Evolutionary conservation across 345 rosid genomes (phyloP).

Genomic region (Syzygium oleosum): DNA sequence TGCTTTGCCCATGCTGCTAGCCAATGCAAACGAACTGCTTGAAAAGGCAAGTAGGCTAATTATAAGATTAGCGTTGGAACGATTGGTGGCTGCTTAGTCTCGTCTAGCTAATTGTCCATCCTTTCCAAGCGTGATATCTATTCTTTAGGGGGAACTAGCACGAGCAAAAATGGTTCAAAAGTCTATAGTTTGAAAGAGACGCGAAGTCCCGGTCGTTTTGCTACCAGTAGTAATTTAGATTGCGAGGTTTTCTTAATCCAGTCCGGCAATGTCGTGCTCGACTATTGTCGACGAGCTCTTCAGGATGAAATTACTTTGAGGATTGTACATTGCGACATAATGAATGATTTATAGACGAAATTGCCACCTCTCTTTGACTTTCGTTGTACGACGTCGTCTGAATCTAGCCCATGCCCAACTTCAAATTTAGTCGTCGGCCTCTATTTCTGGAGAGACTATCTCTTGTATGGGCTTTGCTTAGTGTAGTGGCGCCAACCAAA

Average conservation of each 20-base stretch:
- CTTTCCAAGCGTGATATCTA: too few relatives aligned
- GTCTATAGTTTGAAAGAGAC: background rate
- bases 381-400: background rate
- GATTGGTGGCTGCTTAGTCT: too few relatives aligned
- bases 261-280: background rate
- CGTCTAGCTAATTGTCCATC: too few relatives aligned
- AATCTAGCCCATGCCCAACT: background rate
- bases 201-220: background rate
- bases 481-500: background rate
- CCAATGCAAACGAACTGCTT: too few relatives aligned
- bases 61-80: too few relatives aligned
- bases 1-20: background rate
- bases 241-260: background rate
- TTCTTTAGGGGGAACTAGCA: too few relatives aligned
- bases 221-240: too few relatives aligned
- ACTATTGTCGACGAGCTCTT: background rate
- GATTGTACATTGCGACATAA: background rate
- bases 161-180: too few relatives aligned
- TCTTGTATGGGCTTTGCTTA: background rate
- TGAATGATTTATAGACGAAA: background rate
- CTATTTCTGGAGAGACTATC: background rate
- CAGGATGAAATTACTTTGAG: accelerated
- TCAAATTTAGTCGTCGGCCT: background rate
- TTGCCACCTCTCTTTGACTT: background rate
- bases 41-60: too few relatives aligned